A percentile compares a stretch with the other conserved stretches of the same genome.
phyloP scores from a whole-genome alignment of 2,329 filamentous ascomycete genomes.

The Helotiales sp. region DNA sequence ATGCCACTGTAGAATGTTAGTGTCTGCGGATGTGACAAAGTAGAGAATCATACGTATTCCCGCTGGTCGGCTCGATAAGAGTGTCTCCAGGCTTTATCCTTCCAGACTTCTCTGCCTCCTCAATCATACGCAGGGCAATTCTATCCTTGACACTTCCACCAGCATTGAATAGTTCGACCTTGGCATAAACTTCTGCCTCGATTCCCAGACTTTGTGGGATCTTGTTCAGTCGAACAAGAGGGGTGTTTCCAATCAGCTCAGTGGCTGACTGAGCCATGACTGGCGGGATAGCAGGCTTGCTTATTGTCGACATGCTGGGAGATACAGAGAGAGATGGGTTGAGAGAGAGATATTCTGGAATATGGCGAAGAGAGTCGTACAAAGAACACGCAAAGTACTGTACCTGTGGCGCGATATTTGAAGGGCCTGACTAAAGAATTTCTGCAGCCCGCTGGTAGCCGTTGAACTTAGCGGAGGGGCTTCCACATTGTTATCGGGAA shows the following conservation, averaged over 20 bases:
- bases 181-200: conserved; percentile 85
- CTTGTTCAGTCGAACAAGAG: conserved; percentile 91
- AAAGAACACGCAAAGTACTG: not conserved
- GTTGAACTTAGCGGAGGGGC: not conserved
- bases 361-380: not conserved
- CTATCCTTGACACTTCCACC: conserved; percentile 93
- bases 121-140: conserved; percentile 96
- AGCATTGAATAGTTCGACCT: conserved; percentile 91
- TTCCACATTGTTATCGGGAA: not conserved
- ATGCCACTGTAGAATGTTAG: conserved; percentile 63
- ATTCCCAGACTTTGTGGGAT: conserved; percentile 90
- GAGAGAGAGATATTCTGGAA: not conserved
- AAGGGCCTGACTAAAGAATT: not conserved
- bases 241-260: conserved; percentile 92
- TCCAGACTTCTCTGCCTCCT: conserved; percentile 87
- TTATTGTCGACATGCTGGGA: conserved; percentile 24
- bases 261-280: conserved; percentile 60
- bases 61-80: conserved; percentile 95
- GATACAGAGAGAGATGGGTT: not conserved
- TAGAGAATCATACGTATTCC: conserved; percentile 67
- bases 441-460: not conserved
- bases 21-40: not conserved
- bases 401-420: conserved; percentile 1
- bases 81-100: conserved; percentile 97
- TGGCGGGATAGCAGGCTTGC: conserved; percentile 27